These are phyloP conservation scores for Termitomyces heimii DNA, from an alignment of 768 basidiomycete species.

Conservation along the genomic window DNA sequence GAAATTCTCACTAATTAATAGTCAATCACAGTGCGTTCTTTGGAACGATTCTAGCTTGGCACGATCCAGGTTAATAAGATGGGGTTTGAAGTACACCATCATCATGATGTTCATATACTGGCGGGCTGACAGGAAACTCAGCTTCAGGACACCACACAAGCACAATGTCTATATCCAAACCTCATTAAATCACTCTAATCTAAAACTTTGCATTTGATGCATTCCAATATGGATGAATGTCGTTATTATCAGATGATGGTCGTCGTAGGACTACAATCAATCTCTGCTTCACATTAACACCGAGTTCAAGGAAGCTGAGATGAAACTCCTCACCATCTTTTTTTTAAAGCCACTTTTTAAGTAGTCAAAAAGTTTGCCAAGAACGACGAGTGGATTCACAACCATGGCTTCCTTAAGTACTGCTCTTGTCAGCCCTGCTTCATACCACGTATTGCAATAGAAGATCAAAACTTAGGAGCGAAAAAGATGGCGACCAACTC, in stretches of 20 bases:
- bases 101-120: neutral
- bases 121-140: neutral
- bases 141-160: neutral
- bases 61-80: neutral
- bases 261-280: neutral
- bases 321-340: neutral
- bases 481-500: neutral
- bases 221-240: neutral
- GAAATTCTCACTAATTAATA: neutral
- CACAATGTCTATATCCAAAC: neutral
- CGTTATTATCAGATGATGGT: neutral
- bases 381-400: too few species aligned
- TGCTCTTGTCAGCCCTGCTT: neutral
- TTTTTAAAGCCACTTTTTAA: neutral
- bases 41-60: neutral
- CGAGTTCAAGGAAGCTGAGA: too few species aligned
- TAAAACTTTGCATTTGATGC: neutral
- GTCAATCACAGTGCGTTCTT: neutral
- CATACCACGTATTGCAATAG: neutral
- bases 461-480: neutral
- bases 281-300: neutral
- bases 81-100: neutral
- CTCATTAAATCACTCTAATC: neutral
- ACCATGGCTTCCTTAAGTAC: neutral
- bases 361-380: too few species aligned